Evolutionary conservation across 2,329 filamentous ascomycete genomes (phyloP), one percentile per base, ranked within the genome.

Genomic region (Lachnellula subtilissima): DNA sequence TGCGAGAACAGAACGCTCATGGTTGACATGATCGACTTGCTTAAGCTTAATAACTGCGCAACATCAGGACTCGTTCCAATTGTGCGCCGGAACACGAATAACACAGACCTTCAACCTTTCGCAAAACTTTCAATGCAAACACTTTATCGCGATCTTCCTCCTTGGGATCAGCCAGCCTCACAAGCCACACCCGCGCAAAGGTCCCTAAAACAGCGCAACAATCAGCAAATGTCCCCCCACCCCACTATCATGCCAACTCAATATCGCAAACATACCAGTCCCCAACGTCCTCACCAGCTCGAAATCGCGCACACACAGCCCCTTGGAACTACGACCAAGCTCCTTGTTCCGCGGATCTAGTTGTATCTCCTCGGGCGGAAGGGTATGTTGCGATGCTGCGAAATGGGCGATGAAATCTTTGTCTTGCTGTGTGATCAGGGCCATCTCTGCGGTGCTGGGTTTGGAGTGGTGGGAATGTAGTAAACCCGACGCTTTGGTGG

Each of bases 21-120:
- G 89, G 59, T 88, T 86, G 53, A 93, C 89, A 72, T 94, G 89
- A 73, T 93, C 89, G 64, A 93, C 86, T 69, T 94, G 89, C 77
- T 93, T 93, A 56, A 93, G 80, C 61, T 86, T 86, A 70, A 94
- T 87, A 46, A 94, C 86, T 82, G 67, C 48, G 49, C 45, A 15
- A 22, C 49, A 59, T 35, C 55, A 50, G 51, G 58, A 58, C 51
- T 51, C 37, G 61, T 54, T 28, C 55, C 17, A 42, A 32, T 17
- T 7, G 15, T 15, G 14, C 39, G 32, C 50, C 23, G 4, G 22
- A 12, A 11, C 23, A 17, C 37, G n/a, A 22, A 40, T 7, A 39
- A 17, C 6, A 56, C 69, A 25, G 50, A 72, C 72, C 75, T 66
- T 86, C 80, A 53, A 82, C 78, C 69, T 87, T 87, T 60, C 88